Evolutionary conservation across 257 asterid species (phyloP).

Genomic region (Agastache rugosa): DNA sequence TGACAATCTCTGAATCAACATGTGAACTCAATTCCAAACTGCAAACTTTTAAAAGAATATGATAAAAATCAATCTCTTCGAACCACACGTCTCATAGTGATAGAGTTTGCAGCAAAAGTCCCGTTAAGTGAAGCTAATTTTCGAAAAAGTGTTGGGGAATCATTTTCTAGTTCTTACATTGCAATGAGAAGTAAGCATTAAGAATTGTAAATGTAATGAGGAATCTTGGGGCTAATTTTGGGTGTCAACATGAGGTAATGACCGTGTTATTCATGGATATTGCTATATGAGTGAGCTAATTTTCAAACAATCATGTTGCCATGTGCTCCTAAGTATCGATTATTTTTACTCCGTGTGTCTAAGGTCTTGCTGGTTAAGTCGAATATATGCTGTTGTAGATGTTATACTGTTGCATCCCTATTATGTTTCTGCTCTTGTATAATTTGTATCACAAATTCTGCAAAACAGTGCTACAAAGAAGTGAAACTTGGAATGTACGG

Average conservation of each 20-base stretch:
- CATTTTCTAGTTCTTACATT: too few species aligned
- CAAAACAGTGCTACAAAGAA: slow-evolving; percentile 78
- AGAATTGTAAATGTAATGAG: background rate
- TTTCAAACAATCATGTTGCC: background rate
- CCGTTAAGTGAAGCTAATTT: background rate
- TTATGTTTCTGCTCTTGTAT: slow-evolving; percentile 15
- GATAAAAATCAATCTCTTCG: background rate
- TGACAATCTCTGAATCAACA: too few species aligned
- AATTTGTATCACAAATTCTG: slow-evolving; percentile 21
- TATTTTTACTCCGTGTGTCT: background rate
- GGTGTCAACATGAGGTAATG: background rate
- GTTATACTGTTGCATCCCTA: background rate
- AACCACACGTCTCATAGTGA: background rate
- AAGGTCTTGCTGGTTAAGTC: background rate
- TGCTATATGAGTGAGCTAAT: background rate
- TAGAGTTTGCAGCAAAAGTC: background rate
- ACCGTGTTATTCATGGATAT: background rate
- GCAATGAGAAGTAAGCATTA: background rate
- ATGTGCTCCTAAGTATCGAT: background rate
- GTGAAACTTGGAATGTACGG: slow-evolving; percentile 78
- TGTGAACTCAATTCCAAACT: too few species aligned
- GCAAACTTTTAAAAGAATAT: too few species aligned
- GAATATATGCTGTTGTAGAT: background rate
- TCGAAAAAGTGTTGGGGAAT: too few species aligned
- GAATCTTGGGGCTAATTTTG: background rate